phyloP scores from a whole-genome alignment of 106 monocot genomes.

The Triglochin maritima region DNA sequence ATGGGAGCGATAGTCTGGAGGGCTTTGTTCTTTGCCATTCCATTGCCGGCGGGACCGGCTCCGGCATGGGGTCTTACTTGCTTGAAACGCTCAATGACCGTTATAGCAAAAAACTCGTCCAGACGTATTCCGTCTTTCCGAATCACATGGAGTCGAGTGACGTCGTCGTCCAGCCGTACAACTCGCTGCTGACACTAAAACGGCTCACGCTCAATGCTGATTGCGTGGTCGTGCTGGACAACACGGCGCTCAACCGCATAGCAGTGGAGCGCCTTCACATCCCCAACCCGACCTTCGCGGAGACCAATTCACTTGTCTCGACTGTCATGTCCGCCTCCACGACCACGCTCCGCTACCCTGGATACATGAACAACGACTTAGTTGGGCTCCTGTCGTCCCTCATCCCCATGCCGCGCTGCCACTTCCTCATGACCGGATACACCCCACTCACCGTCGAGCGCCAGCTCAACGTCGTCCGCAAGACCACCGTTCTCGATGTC shows the following conservation, averaged over 20 bases:
- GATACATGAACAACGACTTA: conserved; percentile 99
- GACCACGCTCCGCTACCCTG: conserved; percentile 91
- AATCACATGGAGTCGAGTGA: conserved; percentile 98
- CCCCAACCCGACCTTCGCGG: conserved; percentile 79
- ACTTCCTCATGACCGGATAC: conserved; percentile 99
- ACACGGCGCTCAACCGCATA: conserved; percentile 95
- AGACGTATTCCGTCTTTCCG: conserved; percentile 97
- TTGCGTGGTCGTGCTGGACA: conserved; percentile 98
- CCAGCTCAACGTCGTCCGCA: conserved; percentile 95
- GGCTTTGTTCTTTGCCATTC: conserved; percentile 99
- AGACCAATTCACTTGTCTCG: conserved; percentile 97
- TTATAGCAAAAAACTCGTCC: conserved; percentile 94
- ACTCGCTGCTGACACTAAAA: conserved; percentile 90
- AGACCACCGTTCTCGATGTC: conserved; percentile 96
- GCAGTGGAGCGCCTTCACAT: conserved; percentile 97
- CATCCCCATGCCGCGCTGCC: conserved; percentile 94
- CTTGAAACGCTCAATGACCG: conserved; percentile 95
- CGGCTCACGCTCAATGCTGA: conserved; percentile 94
- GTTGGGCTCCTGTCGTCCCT: conserved; percentile 95
- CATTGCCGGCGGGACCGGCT: conserved; percentile 98
- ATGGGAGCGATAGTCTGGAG: conserved; percentile 99
- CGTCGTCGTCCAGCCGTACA: conserved; percentile 97
- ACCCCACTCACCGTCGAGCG: conserved; percentile 97
- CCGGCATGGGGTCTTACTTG: conserved; percentile 99
- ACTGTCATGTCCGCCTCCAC: conserved; percentile 99